Conservation (phyloP, 2,329 filamentous ascomycete genomes). For the Huntiella decipiens region DNA sequence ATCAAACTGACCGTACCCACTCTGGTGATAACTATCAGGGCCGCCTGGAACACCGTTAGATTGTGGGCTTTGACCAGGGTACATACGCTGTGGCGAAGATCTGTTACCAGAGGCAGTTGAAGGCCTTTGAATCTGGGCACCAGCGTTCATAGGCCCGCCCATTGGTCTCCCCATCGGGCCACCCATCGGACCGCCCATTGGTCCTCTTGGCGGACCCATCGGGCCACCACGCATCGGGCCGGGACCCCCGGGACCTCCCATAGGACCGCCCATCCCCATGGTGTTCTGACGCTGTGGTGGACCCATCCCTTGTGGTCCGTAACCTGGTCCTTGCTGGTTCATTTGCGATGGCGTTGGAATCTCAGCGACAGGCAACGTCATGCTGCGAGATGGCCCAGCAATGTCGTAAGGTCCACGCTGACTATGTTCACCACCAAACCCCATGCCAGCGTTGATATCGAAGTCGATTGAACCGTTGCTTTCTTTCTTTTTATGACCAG, state of each 20-base stretch:
- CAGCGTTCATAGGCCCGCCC: neutral
- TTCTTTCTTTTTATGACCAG: constrained; percentile 2
- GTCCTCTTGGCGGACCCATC: neutral
- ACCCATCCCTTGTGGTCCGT: constrained; percentile 16
- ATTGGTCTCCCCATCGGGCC: neutral
- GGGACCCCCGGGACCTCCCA: constrained; percentile 8
- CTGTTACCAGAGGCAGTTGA: constrained; percentile 35
- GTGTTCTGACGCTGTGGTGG: constrained; percentile 20
- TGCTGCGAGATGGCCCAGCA: constrained; percentile 35
- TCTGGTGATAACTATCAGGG: constrained; percentile 10
- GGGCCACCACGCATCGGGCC: neutral
- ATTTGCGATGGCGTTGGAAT: constrained; percentile 17
- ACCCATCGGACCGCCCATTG: neutral
- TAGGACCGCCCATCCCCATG: constrained; percentile 26
- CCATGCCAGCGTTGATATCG: constrained; percentile 17
- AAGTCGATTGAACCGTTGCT: constrained; percentile 17
- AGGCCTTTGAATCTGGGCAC: constrained; percentile 20
- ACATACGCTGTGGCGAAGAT: constrained; percentile 32
- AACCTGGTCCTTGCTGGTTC: constrained; percentile 15
- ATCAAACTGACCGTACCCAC: constrained; percentile 12
- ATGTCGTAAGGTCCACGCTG: constrained; percentile 20
- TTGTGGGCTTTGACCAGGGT: constrained; percentile 24
- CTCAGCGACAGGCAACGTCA: constrained; percentile 39
- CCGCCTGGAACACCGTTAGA: constrained; percentile 14
- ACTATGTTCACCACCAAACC: constrained; percentile 16